A percentile compares a stretch with the other conserved stretches of the same genome.
Conservation (phyloP, 805 yeast species). For the Saccharomycopsis sp. region DNA sequence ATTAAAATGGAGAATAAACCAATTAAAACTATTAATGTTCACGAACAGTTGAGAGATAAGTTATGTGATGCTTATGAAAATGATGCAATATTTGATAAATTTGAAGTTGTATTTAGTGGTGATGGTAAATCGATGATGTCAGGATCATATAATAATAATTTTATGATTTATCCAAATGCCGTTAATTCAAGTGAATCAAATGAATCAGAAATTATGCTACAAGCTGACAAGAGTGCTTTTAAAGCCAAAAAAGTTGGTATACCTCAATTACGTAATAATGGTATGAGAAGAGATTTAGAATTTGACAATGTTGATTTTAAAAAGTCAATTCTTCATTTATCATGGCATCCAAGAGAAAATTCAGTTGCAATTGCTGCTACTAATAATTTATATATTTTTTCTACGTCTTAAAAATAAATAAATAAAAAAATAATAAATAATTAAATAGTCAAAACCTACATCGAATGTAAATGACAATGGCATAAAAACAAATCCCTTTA, state of each 20-base stretch:
- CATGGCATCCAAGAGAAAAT: conserved; percentile 98
- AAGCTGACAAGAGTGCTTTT: conserved; percentile 97
- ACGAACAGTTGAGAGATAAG: conserved; percentile 87
- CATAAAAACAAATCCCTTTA: neutral
- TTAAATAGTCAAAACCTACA: neutral
- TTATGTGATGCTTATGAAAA: conserved; percentile 96
- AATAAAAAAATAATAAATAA: neutral
- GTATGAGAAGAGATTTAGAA: conserved; percentile 29
- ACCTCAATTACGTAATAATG: conserved; percentile 37
- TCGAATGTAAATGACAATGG: too few relatives aligned
- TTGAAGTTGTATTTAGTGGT: conserved; percentile 92
- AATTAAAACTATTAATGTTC: conserved; percentile 87
- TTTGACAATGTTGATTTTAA: conserved; percentile 73
- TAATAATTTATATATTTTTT: conserved; percentile 81
- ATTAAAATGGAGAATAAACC: conserved; percentile 95
- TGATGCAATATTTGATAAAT: conserved; percentile 97
- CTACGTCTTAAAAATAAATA: conserved; percentile 45
- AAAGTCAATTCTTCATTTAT: conserved; percentile 86
- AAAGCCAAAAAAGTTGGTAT: conserved; percentile 62
- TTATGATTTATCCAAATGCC: conserved; percentile 91
- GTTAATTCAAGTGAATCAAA: conserved; percentile 30
- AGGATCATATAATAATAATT: conserved; percentile 94
- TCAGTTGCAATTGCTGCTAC: conserved; percentile 98
- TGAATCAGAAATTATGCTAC: conserved; percentile 69
- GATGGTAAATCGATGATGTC: conserved; percentile 91